These are phyloP conservation scores for Trematosphaeria pertusa DNA, from an alignment of 2,329 filamentous ascomycete species.

Conservation along the genomic window DNA sequence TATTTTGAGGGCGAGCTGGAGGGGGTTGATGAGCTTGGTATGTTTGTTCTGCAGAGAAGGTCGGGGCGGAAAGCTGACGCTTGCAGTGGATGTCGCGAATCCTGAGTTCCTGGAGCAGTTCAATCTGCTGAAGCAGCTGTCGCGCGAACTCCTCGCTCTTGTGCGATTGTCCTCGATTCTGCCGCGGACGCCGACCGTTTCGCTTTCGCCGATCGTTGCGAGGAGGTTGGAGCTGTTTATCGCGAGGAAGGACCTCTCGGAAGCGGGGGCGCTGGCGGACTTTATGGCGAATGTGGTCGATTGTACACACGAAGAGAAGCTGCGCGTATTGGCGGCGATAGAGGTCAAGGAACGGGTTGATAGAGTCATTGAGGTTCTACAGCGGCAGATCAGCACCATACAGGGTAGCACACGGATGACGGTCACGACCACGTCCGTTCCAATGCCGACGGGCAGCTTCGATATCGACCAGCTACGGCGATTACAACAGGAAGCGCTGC, in stretches of 20 bases:
- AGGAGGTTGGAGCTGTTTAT: conserved; percentile 89
- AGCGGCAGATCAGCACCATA: conserved; percentile 80
- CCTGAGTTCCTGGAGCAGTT: conserved; percentile 74
- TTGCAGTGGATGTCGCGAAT: conserved; percentile 43
- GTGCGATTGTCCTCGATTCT: conserved; percentile 86
- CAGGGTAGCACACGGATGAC: conserved; percentile 89
- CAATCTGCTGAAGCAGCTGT: conserved; percentile 79
- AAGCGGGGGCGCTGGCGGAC: conserved; percentile 87
- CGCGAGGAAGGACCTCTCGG: conserved; percentile 76
- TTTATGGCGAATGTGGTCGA: conserved; percentile 97
- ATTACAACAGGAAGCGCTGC: conserved; percentile 52
- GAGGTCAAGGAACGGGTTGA: conserved; percentile 79
- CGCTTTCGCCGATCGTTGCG: conserved; percentile 83
- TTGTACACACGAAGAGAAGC: conserved; percentile 86
- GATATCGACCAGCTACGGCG: conserved; percentile 54
- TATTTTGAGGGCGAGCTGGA: conserved; percentile 85
- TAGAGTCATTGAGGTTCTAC: conserved; percentile 82
- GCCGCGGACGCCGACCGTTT: conserved; percentile 68
- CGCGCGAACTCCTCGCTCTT: conserved; percentile 83
- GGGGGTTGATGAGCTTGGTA: conserved; percentile 73
- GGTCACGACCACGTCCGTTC: conserved; percentile 71
- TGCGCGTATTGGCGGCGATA: conserved; percentile 82
- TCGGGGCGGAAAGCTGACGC: conserved; percentile 14
- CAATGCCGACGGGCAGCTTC: conserved; percentile 45
- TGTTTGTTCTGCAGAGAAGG: conserved; percentile 25